A percentile compares a stretch with the other conserved stretches of the same genome.
Conservation (phyloP, 352 stramenopile species). For the Globisporangium nunn region DNA sequence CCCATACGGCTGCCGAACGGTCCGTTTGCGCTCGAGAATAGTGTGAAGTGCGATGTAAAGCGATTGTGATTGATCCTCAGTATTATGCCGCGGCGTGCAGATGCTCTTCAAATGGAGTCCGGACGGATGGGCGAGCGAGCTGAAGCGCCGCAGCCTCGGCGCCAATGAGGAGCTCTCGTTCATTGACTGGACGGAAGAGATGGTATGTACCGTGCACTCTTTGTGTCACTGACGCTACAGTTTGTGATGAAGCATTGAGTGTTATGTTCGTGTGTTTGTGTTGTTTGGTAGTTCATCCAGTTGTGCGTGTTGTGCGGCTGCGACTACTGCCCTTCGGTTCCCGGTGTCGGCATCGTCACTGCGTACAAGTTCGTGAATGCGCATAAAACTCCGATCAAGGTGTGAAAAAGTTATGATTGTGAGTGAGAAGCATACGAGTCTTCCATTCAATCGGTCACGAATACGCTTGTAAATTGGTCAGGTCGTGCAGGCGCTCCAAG, state of each 20-base stretch:
- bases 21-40: constrained; percentile 5
- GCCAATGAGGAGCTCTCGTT: constrained; percentile 81
- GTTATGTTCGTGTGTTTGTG: too few relatives aligned
- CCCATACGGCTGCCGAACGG: constrained; percentile 88
- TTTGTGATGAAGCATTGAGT: too few relatives aligned
- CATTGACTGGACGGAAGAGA: constrained; percentile 79
- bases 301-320: constrained; percentile 86
- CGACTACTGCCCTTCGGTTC: constrained; percentile 82
- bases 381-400: constrained; percentile 39
- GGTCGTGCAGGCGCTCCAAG: constrained; percentile 45
- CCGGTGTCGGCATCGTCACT: constrained; percentile 71
- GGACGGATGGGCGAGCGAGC: constrained; percentile 80
- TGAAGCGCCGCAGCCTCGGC: constrained; percentile 74
- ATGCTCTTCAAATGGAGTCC: constrained; percentile 94
- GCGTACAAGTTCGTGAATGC: constrained; percentile 71
- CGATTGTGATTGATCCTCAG: too few relatives aligned
- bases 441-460: too few relatives aligned
- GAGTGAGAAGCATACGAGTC: too few relatives aligned
- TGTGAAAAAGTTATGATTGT: constrained; percentile 8
- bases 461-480: constrained; percentile 10
- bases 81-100: constrained; percentile 10
- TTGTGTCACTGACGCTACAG: neutral
- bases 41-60: too few relatives aligned
- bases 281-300: constrained; percentile 47
- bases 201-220: constrained; percentile 30